phyloP scores from a whole-genome alignment of 495 filamentous ascomycete genomes.

The Penicillium pulvis region DNA sequence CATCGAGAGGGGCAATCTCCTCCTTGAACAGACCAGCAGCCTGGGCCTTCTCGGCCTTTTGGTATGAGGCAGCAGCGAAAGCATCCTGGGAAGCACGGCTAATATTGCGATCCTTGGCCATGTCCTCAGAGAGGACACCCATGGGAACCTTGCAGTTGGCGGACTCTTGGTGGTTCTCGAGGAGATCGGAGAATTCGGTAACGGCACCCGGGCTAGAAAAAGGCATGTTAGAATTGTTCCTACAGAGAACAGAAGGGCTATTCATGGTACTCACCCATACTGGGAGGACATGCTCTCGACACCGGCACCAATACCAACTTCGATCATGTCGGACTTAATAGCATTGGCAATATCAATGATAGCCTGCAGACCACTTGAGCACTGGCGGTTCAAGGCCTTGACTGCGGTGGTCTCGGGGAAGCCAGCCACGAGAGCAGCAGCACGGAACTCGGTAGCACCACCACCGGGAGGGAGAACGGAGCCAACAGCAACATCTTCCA shows the following conservation, averaged over 20 bases:
- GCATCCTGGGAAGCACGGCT: conserved; percentile 75
- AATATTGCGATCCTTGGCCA: conserved; percentile 84
- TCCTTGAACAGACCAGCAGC: conserved; percentile 86
- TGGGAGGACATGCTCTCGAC: conserved; percentile 97
- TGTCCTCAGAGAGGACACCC: conserved; percentile 90
- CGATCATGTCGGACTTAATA: conserved; percentile 87
- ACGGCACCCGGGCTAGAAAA: conserved; percentile 75
- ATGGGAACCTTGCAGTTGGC: conserved; percentile 98
- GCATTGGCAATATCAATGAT: conserved; percentile 91
- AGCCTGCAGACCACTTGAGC: conserved; percentile 85
- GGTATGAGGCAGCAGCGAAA: conserved; percentile 87
- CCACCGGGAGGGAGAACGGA: conserved; percentile 89
- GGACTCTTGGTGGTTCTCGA: conserved; percentile 79
- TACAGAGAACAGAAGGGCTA: not conserved
- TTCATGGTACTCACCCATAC: conserved; percentile 66
- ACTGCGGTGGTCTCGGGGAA: conserved; percentile 83
- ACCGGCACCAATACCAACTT: conserved; percentile 90
- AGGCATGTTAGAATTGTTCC: not conserved
- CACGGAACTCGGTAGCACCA: conserved; percentile 95
- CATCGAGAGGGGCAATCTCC: conserved; percentile 85
- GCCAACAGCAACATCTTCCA: conserved; percentile 93
- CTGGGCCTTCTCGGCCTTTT: conserved; percentile 86
- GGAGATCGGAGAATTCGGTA: conserved; percentile 89
- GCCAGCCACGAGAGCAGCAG: conserved; percentile 87
- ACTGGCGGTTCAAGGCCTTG: conserved; percentile 88